Evolutionary conservation across 2,329 filamentous ascomycete species (phyloP).

Genomic region (Fusarium palustre): DNA sequence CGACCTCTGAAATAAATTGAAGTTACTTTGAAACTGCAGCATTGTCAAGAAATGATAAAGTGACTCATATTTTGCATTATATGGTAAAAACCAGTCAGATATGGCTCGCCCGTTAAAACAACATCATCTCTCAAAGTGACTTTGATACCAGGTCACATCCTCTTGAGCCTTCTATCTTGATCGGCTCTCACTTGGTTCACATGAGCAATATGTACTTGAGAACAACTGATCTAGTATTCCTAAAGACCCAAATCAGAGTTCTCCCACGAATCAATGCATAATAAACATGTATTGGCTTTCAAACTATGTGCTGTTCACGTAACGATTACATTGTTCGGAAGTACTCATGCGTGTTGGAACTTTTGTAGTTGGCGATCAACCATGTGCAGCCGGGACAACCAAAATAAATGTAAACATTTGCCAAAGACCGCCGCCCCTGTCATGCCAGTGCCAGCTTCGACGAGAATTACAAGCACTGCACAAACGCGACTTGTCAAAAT

Average conservation of each 20-base stretch:
- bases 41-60: not conserved
- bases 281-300: too few relatives aligned
- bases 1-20: not conserved
- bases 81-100: not conserved
- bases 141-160: not conserved
- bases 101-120: not conserved
- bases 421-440: not conserved
- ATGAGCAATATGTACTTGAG: not conserved
- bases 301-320: not conserved
- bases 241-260: not conserved
- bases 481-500: not conserved
- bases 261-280: accelerated
- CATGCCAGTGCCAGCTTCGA: not conserved
- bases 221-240: not conserved
- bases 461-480: not conserved
- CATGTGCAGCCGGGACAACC: not conserved
- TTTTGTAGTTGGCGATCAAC: not conserved
- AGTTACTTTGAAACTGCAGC: not conserved
- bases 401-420: not conserved
- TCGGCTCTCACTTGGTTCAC: accelerated
- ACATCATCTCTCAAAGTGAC: not conserved
- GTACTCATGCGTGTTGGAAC: not conserved
- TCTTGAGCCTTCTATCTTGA: not conserved
- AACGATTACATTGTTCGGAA: not conserved
- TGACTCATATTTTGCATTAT: not conserved